A percentile compares a stretch with the other conserved stretches of the same genome.
Conservation (phyloP, 495 filamentous ascomycete species). For the Hypoxylon intermedium region DNA sequence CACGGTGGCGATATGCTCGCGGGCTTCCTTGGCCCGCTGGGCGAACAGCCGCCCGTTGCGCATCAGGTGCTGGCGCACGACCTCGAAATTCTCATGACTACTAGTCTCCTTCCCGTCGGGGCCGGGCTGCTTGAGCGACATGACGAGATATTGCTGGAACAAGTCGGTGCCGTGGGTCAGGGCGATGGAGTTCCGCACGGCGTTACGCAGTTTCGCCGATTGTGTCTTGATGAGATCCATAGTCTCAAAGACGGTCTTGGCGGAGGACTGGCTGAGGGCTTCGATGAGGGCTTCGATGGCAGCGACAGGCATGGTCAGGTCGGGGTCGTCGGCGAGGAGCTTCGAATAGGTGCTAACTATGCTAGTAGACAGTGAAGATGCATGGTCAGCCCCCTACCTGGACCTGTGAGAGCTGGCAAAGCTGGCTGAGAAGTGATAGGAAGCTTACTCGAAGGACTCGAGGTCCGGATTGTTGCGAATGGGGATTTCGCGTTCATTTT, state of each 20-base stretch:
- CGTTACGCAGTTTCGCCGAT: constrained; percentile 73
- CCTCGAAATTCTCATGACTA: constrained; percentile 72
- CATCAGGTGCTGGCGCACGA: constrained; percentile 80
- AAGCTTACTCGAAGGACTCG: constrained; percentile 43
- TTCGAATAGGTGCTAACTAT: constrained; percentile 62
- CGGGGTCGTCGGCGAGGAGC: constrained; percentile 68
- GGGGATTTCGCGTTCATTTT: constrained; percentile 33
- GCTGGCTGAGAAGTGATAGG: background rate
- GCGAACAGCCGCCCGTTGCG: constrained; percentile 86
- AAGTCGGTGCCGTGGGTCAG: constrained; percentile 93
- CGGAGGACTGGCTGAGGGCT: constrained; percentile 75
- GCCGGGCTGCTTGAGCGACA: constrained; percentile 57
- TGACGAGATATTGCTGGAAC: constrained; percentile 90
- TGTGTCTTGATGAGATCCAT: constrained; percentile 80
- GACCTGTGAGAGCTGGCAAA: background rate
- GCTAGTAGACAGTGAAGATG: constrained; percentile 41
- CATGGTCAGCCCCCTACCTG: constrained; percentile 2
- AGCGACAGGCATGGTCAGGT: constrained; percentile 93
- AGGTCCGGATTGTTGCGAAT: constrained; percentile 42
- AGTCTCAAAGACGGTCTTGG: constrained; percentile 90
- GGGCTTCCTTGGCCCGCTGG: constrained; percentile 80
- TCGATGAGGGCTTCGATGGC: constrained; percentile 93
- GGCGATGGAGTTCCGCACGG: constrained; percentile 85
- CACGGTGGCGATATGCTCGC: constrained; percentile 79
- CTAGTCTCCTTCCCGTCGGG: constrained; percentile 61